Evolutionary conservation across 169 alveolate species (phyloP), one percentile per base, ranked within the genome.

Genomic region (Theileria luwenshuni): DNA sequence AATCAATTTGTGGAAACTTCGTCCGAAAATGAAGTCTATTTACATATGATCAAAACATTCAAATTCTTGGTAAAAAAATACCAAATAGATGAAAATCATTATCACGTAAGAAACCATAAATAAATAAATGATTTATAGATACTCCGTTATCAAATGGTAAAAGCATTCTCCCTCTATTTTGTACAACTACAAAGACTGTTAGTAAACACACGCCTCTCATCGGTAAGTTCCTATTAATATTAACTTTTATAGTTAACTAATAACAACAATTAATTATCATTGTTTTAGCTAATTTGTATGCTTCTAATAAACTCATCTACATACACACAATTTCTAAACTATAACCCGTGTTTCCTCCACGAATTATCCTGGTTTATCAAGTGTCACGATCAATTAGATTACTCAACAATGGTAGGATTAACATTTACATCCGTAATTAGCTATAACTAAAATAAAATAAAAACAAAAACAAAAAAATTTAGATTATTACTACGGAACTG

Each of bases 261-360:
- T 38, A 38, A 10, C 5, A 10, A 38, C 45, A 5, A 38, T 10
- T 38, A 38, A 10, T 10, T 38, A 38, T 56, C 32, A 56, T 56
- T 3, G 38, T 6, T 56, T 56, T 56, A 56, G 58, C 74, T 79
- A 21, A 71, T 70, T 13, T 61, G 77, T 47, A 62, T 79, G 73
- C 48, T 79, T 32, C 33, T 71, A 0, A 62, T 79, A 69, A 79
- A 71, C 58, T 61, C 68, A 28, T 13, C 76, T 0, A 27, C 71
- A 7, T 79, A 62, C 62, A 38, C 60, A 33, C 83, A 79, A 64
- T 79, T 79, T 54, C 60, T 79, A 54, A 79, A 42, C 27, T 56
- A 70, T 43, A 79, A 79, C 48, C 86, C 86, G 13, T 79, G 77
- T 19, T 79, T 79, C 56, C 62, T 79, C n/a, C 83, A 61, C 13